Evolutionary conservation across 2,329 filamentous ascomycete genomes (phyloP), one percentile per base, ranked within the genome.

Genomic region (Eurotiales sp.): DNA sequence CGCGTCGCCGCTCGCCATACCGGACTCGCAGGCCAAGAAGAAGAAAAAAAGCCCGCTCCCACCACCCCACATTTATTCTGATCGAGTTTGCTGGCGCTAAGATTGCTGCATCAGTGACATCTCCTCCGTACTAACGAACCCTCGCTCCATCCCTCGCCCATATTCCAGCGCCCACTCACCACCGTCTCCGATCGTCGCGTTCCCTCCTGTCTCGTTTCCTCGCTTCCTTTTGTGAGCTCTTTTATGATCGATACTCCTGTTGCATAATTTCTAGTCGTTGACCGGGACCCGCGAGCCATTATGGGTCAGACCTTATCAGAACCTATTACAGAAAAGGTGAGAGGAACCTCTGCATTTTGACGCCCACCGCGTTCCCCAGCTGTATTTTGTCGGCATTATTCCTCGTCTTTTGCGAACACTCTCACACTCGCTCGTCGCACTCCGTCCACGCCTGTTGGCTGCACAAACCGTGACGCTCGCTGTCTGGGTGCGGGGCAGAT

Each of bases 251-350:
- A 62, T 42, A 19, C 62, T 19, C 57, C 60, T 23, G 61, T 60
- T 60, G 57, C 62, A 54, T 60, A 49, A 56, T 14, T 37, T 21
- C 21, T 34, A 15, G 25, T 56, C 50, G 55, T 47, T 34, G 12
- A 59, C 59, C 57, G 59, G 55, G 55, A 59, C 56, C 58, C 52
- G 46, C 51, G 56, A 59, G 57, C 63, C 67, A 79, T 70, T 76
- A 99, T 99, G 93, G 93, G 93, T 83, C 93, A 99, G 81, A 99
- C 93, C 74, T 86, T 99, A 70, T 97, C 92, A 67, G 93, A 99
- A 81, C 93, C 93, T 67, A 91, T 99, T 68, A 88, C 96, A 73
- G 93, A 97, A 72, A 99, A 99, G 91, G 93, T 99, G 82, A 71
- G 82, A 62, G 43, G 50, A n/a, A n/a, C n/a, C n/a, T n/a, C n/a